Evolutionary conservation across 2,329 filamentous ascomycete genomes (phyloP), one percentile per base, ranked within the genome.

Genomic region (Colletotrichum kahawae): DNA sequence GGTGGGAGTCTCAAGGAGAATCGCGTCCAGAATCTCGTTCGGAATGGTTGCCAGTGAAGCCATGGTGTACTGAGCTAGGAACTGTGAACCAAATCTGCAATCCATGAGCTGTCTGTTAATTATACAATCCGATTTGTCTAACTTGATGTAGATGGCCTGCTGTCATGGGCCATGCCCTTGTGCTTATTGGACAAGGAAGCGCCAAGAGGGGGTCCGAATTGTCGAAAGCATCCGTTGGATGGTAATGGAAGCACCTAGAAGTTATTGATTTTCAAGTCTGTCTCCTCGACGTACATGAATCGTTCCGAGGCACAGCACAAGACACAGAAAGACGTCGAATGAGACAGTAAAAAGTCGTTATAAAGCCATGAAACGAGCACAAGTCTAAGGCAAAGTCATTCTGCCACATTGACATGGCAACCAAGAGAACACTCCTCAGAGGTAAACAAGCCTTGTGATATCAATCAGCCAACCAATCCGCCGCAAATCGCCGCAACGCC

Each of bases 401-500:
- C 71, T 60, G 48, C 59, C 66, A 59, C 21, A 57, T 48, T 9
- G 34, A 43, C 65, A 68, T 33, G 36, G 36, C 34, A 51, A 59
- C 21, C 16, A 34, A 13, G 48, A 54, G 57, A 64, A 57, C n/a
- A 56, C 56, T 69, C 67, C 34, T 60, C 51, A 60, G 10, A n/a
- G 43, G 56, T n/a, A 70, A 67, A 51, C 31, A 60, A 63, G 31
- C 59, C 56, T 71, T 56, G 62, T 75, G 72, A 75, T 75, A 75
- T 75, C 72, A 75, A 71, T 51, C 67, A 71, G 38, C 21, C 67
- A 67, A 34, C 31, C 64, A 65, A 65, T 59, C 72, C 67, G 56
- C 54, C 68, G n/a, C 38, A 75, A 75, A 64, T 75, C 72, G 72
- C 72, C 72, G 62, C 72, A 75, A 75, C 72, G 72, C 72, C 72